Percentiles rank a stretch among this genome's conserved stretches.
These are phyloP conservation scores for Triticum turgidum DNA, from an alignment of 176 grass and related monocot species.

Conservation along the genomic window DNA sequence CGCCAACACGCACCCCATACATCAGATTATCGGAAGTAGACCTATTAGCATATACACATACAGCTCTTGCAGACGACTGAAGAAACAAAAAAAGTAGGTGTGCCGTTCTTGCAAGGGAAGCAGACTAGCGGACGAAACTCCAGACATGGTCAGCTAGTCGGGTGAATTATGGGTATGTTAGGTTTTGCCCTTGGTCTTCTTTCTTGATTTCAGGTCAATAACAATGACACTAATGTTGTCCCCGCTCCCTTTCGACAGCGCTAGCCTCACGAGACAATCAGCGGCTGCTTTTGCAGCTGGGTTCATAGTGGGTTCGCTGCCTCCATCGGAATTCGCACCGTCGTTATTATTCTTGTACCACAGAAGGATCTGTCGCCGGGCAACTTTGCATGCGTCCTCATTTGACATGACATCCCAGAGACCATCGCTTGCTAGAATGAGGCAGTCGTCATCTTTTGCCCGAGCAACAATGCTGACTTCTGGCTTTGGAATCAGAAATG, in stretches of 20 bases:
- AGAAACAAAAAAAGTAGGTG: background rate
- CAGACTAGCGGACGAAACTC: slow-evolving; percentile 19
- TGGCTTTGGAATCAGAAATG: slow-evolving; percentile 66
- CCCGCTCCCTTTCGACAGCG: slow-evolving; percentile 52
- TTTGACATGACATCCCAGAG: slow-evolving; percentile 79
- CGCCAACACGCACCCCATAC: background rate
- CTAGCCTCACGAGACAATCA: slow-evolving; percentile 51
- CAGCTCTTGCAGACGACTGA: slow-evolving; percentile 18
- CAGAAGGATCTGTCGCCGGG: slow-evolving; percentile 46
- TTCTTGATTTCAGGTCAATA: slow-evolving; percentile 63
- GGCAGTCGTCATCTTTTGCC: slow-evolving; percentile 65
- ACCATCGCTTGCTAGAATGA: slow-evolving; percentile 68
- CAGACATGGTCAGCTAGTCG: slow-evolving; percentile 3
- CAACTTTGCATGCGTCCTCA: slow-evolving; percentile 67
- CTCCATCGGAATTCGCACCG: background rate
- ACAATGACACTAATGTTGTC: slow-evolving; percentile 68
- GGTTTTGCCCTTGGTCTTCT: slow-evolving; percentile 53
- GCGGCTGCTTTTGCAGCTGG: slow-evolving; percentile 73
- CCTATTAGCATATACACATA: slow-evolving; percentile 13
- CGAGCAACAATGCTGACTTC: slow-evolving; percentile 63
- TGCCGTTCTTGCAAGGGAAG: slow-evolving; percentile 11
- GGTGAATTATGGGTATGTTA: slow-evolving; percentile 10
- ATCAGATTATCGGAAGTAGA: background rate
- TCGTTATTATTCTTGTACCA: slow-evolving; percentile 72
- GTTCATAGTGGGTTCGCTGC: slow-evolving; percentile 21